These are phyloP conservation scores for Aspergillus asperescens DNA, from an alignment of 495 filamentous ascomycete genomes.

Conservation along the genomic window DNA sequence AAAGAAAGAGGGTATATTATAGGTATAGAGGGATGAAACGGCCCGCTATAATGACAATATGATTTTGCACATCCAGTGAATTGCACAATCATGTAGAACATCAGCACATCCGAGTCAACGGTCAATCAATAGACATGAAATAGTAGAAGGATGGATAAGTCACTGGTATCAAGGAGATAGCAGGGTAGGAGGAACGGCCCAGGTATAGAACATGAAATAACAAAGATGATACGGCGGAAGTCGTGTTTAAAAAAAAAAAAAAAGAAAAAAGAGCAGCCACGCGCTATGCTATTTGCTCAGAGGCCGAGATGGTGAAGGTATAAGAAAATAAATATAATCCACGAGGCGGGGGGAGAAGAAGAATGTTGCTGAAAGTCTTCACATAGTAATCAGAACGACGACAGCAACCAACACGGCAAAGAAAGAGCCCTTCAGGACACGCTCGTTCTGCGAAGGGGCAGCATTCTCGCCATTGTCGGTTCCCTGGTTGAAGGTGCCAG, in stretches of 20 bases:
- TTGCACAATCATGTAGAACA: slow-evolving; percentile 5
- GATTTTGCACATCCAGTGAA: neutral
- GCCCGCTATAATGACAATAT: neutral
- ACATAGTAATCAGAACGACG: slow-evolving; percentile 51
- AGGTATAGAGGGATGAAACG: neutral
- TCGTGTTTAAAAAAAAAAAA: slow-evolving; percentile 1
- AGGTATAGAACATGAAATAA: slow-evolving; percentile 19
- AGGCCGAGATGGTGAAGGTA: neutral
- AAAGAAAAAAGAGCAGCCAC: no score
- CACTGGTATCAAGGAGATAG: neutral
- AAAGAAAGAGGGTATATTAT: neutral
- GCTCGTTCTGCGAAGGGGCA: slow-evolving; percentile 38
- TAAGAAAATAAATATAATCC: slow-evolving; percentile 19
- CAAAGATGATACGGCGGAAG: slow-evolving; percentile 7
- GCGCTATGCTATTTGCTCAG: slow-evolving; percentile 4
- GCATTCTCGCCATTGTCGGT: slow-evolving; percentile 21
- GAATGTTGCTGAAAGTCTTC: slow-evolving; percentile 25
- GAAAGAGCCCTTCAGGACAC: slow-evolving; percentile 47
- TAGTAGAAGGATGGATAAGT: neutral
- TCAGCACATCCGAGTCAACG: slow-evolving; percentile 3
- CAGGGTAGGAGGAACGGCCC: slow-evolving; percentile 35
- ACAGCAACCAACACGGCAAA: slow-evolving; percentile 54
- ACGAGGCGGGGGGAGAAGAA: slow-evolving; percentile 2
- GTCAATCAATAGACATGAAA: neutral
- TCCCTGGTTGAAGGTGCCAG: slow-evolving; percentile 18